These are phyloP conservation scores for Syzygium grande DNA, from an alignment of 345 rosid genomes.

Conservation along the genomic window DNA sequence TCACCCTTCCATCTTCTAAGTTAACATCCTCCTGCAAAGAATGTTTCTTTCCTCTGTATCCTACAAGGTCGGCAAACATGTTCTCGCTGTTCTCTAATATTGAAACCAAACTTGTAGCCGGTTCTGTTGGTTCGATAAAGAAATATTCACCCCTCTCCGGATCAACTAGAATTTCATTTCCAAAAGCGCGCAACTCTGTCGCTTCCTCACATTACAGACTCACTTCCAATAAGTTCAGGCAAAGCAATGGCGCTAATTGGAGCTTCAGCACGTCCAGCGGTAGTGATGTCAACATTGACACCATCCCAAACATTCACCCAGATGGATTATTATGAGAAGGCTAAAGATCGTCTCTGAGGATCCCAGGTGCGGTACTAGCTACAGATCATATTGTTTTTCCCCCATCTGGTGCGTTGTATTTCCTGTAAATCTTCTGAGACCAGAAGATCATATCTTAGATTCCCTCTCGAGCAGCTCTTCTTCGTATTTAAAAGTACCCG, in stretches of 20 bases:
- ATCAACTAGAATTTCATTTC: conserved; percentile 11
- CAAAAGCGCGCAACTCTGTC: conserved; percentile 31
- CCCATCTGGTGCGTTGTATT: too few relatives aligned
- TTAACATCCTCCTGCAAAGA: conserved; percentile 11
- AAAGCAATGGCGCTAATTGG: conserved; percentile 14
- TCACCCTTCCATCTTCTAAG: conserved; percentile 27
- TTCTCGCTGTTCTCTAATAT: background rate
- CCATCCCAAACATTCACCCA: too few relatives aligned
- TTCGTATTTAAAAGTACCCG: too few relatives aligned
- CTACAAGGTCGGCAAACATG: conserved; percentile 8
- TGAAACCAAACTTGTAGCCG: background rate
- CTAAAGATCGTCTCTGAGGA: too few relatives aligned
- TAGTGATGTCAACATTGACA: too few relatives aligned
- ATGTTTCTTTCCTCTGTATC: conserved; percentile 22
- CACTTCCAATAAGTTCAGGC: conserved; percentile 20
- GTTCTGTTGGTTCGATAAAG: background rate
- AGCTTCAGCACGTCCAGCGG: conserved; percentile 18
- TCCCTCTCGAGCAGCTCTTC: too few relatives aligned
- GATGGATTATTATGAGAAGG: too few relatives aligned
- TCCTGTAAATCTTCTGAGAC: too few relatives aligned
- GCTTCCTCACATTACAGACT: conserved; percentile 39
- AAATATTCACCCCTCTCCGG: background rate
- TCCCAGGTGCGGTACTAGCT: too few relatives aligned
- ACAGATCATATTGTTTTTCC: too few relatives aligned
- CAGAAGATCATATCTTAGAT: too few relatives aligned